phyloP scores from a whole-genome alignment of 352 stramenopile genomes.

The Globisporangium carolinianum region DNA sequence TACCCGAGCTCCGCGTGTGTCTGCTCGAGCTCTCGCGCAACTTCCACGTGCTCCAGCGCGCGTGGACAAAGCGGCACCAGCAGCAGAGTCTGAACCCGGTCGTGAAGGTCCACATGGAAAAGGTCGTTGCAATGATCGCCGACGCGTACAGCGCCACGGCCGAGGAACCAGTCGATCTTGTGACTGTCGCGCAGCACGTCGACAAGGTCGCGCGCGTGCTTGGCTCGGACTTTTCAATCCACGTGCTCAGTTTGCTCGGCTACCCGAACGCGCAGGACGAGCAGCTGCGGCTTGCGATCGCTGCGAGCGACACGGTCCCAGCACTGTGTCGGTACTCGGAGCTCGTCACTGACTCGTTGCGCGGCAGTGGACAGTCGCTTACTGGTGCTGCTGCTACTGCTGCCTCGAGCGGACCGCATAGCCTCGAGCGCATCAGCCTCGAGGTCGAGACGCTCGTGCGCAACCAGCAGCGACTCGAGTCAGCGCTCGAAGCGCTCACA shows the following conservation, averaged over 20 bases:
- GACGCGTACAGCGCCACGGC: conserved; percentile 61
- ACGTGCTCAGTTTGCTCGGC: conserved; percentile 44
- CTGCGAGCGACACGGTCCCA: conserved; percentile 28
- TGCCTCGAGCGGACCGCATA: conserved; percentile 16
- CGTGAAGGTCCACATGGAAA: conserved; percentile 62
- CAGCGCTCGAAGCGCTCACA: conserved; percentile 15
- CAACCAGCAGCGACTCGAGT: conserved; percentile 35
- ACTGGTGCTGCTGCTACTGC: background rate
- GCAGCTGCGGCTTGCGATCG: conserved; percentile 19
- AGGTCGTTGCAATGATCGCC: conserved; percentile 55
- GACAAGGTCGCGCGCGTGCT: conserved; percentile 53
- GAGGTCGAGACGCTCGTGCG: conserved; percentile 37
- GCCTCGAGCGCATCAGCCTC: conserved; percentile 27
- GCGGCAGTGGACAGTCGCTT: conserved; percentile 18
- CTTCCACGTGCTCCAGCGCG: conserved; percentile 56
- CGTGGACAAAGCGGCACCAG: conserved; percentile 45
- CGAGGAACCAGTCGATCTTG: conserved; percentile 49
- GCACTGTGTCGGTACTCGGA: conserved; percentile 45
- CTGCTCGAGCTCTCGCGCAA: conserved; percentile 67
- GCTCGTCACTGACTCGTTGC: conserved; percentile 49
- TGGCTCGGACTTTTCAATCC: conserved; percentile 59
- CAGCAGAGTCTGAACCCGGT: conserved; percentile 36
- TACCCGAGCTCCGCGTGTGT: conserved; percentile 63
- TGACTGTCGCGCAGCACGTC: conserved; percentile 29
- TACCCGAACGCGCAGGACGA: conserved; percentile 22